Evolutionary conservation across 257 asterid genomes (phyloP).

Genomic region (Hygrophila difformis): DNA sequence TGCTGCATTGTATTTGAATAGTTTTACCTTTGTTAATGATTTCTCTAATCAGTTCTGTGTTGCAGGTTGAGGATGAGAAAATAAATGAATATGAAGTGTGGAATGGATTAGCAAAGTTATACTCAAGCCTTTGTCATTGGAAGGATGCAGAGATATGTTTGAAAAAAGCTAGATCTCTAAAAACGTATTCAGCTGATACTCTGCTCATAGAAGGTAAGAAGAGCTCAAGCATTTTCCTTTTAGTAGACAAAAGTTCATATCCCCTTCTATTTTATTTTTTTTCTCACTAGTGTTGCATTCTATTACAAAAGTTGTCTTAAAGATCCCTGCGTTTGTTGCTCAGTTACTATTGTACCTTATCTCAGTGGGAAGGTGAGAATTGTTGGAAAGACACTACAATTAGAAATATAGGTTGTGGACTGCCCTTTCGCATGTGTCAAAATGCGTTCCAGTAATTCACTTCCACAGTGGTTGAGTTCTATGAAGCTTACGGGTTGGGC

Average conservation of each 20-base stretch:
- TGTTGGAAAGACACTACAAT: no score
- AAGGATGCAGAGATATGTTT: conserved; percentile 91
- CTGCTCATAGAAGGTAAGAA: conserved; percentile 75
- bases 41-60: conserved; percentile 13
- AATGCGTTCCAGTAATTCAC: no score
- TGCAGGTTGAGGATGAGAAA: conserved; percentile 63
- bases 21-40: conserved; percentile 5
- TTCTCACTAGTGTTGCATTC: no score
- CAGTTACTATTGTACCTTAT: no score
- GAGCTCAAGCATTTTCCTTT: conserved; percentile 9
- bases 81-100: conserved; percentile 87
- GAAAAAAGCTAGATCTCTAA: conserved; percentile 67
- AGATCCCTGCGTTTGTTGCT: no score
- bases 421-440: no score
- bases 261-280: neutral
- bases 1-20: no score
- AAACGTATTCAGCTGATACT: conserved; percentile 76
- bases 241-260: neutral
- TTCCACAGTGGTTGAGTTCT: no score
- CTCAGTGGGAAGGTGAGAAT: no score
- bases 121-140: conserved; percentile 88
- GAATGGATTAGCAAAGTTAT: conserved; percentile 87
- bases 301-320: no score
- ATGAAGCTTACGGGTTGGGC: no score
- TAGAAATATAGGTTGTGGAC: no score